Evolutionary conservation across 1,284 basidiomycete species (phyloP), one percentile per base, ranked within the genome.

Genomic region (Fomes fomentarius): DNA sequence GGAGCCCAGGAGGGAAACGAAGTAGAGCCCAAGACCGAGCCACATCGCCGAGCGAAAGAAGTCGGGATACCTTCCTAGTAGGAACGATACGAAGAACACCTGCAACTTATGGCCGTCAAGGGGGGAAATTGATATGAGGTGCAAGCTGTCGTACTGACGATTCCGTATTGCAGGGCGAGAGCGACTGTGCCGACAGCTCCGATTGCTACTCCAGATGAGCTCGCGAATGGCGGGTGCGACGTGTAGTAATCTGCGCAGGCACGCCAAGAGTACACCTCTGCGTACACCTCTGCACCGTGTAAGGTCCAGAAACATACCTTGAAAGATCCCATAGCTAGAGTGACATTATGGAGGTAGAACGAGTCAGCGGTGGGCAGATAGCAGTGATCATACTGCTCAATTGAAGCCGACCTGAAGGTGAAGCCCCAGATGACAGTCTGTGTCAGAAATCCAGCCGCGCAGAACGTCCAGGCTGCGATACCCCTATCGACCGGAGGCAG

Each of bases 351-450:
- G n/a, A n/a, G 28, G 6, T 30, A 30, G 28, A 30, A 30, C 28
- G 28, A 30, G n/a, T n/a, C n/a, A n/a, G n/a, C n/a, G n/a, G n/a
- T 11, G 33, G 34, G 24, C 7, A 14, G 26, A 38, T 4, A 14
- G n/a, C n/a, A n/a, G n/a, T n/a, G n/a, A n/a, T n/a, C n/a, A n/a
- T n/a, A n/a, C n/a, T n/a, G n/a, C n/a, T n/a, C n/a, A n/a, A n/a
- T n/a, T n/a, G n/a, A n/a, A n/a, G 21, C 47, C 0, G 19, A 66
- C 64, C 63, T 65, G 52, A 63, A 64, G 4, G 54, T 48, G 46
- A 67, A 65, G 3, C 66, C 66, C 64, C 66, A 67, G 4, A 62
- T 50, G 53, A 63, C 58, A 49, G 62, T 58, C 31, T 66, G 63
- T n/a, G 65, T 14, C 6, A 64, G 31, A 35, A 67, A 67, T 2